Percentiles rank a stretch among this genome's conserved stretches.
Conservation (phyloP, 352 stramenopile genomes). For the Pythium brassicae region DNA sequence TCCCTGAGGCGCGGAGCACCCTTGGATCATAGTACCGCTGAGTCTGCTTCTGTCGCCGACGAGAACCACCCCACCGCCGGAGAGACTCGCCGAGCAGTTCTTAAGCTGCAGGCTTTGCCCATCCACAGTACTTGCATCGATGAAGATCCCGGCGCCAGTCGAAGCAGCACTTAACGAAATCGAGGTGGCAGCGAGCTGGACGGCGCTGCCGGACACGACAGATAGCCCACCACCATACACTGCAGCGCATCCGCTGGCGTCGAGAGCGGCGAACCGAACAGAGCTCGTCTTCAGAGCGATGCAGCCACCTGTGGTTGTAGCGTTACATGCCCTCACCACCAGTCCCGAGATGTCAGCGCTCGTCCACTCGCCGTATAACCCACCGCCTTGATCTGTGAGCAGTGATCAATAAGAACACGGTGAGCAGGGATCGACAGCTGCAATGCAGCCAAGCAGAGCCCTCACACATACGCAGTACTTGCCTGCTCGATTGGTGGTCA, state of each 20-base stretch:
- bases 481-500: conserved; percentile 34
- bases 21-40: conserved; percentile 16
- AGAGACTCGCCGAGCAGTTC: conserved; percentile 11
- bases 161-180: conserved; percentile 14
- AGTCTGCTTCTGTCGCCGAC: conserved; percentile 20
- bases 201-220: conserved; percentile 9
- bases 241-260: conserved; percentile 15
- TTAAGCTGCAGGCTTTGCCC: conserved; percentile 6
- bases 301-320: conserved; percentile 22
- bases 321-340: conserved; percentile 9
- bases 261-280: not conserved
- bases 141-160: conserved; percentile 26
- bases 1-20: conserved; percentile 20
- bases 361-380: conserved; percentile 24
- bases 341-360: conserved; percentile 16
- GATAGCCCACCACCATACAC: conserved; percentile 24
- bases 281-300: conserved; percentile 19
- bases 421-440: not conserved
- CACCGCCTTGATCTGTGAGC: conserved; percentile 22
- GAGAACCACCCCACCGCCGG: conserved; percentile 27
- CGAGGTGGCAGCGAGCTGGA: conserved; percentile 9
- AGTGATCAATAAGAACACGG: too few species aligned
- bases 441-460: not conserved
- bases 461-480: not conserved
- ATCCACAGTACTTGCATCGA: conserved; percentile 21